Evolutionary conservation across 164 flowering plant genomes (phyloP).

Genomic region (Kalanchoe fedtschenkoi): DNA sequence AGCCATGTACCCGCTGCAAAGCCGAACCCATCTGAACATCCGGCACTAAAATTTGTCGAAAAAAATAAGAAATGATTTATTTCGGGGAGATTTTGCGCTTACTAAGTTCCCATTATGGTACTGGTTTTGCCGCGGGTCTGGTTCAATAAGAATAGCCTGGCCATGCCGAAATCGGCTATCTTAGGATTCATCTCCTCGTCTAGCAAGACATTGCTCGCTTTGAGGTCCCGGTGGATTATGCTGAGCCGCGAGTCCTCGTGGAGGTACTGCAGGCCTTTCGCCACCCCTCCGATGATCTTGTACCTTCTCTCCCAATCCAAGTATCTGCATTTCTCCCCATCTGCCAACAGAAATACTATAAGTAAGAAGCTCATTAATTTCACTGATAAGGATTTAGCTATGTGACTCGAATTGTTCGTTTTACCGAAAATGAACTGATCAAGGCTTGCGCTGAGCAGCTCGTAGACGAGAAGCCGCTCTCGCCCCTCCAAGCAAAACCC

Average conservation of each 20-base stretch:
- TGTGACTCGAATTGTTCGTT: not conserved
- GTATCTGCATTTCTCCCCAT: not conserved
- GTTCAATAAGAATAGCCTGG: not conserved
- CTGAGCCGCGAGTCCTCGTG: constrained; percentile 10
- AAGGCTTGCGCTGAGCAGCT: constrained; percentile 7
- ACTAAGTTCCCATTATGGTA: constrained; percentile 11
- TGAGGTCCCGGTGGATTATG: constrained; percentile 12
- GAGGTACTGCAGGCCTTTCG: constrained; percentile 10
- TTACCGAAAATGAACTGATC: constrained; percentile 4
- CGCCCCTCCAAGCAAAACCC: constrained; percentile 4
- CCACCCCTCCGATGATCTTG: constrained; percentile 7
- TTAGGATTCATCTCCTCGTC: constrained; percentile 11
- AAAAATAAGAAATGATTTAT: not conserved
- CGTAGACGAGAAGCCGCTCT: constrained; percentile 4
- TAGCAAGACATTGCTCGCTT: constrained; percentile 10
- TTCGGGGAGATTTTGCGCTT: not conserved
- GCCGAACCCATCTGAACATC: not conserved
- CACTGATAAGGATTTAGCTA: too few relatives aligned
- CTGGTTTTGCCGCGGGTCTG: constrained; percentile 7
- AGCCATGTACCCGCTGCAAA: constrained; percentile 4
- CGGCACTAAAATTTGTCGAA: not conserved
- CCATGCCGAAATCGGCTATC: constrained; percentile 12
- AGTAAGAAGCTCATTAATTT: too few relatives aligned
- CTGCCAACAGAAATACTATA: not conserved
- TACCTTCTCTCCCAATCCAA: constrained; percentile 6